Base-by-base conservation (phyloP, 257 asterid species). In the Datura wrightii region DNA sequence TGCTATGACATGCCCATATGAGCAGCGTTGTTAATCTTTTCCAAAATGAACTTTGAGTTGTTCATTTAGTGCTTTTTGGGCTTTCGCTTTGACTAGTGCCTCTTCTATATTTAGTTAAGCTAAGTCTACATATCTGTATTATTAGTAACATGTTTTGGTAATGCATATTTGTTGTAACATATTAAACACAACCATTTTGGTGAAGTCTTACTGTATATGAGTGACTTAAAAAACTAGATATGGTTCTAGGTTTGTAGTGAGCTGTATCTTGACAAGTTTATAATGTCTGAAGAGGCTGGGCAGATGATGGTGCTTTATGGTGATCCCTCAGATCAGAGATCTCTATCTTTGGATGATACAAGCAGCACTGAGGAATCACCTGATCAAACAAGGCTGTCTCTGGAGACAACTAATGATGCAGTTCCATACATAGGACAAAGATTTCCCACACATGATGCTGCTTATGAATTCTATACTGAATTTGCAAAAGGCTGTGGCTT, bases 301-400 rank as follows among this genome's bases (percentile, higher is more conserved):
- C 93, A 90, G 36, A 89, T 96, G 96, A 92, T 95, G 95, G 89
- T 92, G 86, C 88, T 92, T 41, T 95, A 93, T 79, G 98, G 92
- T 2, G 98, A 96, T 54, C 93, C 93, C 42, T 93, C 96, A 1
- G 99, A 94, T 86, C 98, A 94, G 53, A 91, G 98, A 86, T 95
- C 98, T 88, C 70, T 97, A 7, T 93, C 99, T 34, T 88, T 91
- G 58, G 98, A 96, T 74, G 97, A 94, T 54, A 85, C 97, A 48
- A 94, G 98, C 92, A 95, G 99, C 84, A 74, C 98, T 1, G 98
- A 95, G 87, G 98, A 97, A 87, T 95, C 98, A 80, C 98, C 93
- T 0, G 96, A 93, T 48, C 95, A 87, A 86, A 93, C 94, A 70
- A 89, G 93, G 82, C 83, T 93, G 50, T 91, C 98, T 84, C 83